Conservation (phyloP, 2,329 filamentous ascomycete genomes). For the Ascochyta rabiei region DNA sequence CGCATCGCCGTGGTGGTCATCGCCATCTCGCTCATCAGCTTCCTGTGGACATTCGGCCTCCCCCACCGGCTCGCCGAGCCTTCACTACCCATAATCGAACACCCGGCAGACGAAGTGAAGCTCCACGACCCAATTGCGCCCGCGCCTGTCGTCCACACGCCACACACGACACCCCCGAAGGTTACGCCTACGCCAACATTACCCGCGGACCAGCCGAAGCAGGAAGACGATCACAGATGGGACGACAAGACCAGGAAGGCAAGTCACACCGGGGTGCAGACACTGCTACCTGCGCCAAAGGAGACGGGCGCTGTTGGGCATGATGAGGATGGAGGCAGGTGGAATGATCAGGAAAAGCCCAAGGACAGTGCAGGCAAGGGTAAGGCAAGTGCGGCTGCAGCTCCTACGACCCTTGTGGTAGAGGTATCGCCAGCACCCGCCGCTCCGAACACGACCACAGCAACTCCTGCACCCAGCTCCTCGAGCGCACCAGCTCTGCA, state of each 20-base stretch:
- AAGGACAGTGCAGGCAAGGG: not conserved
- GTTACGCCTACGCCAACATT: not conserved
- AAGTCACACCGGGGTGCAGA: not conserved
- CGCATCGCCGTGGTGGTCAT: slow-evolving; percentile 37
- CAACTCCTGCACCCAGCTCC: slow-evolving; percentile 1
- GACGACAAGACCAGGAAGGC: slow-evolving; percentile 16
- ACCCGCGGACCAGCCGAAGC: slow-evolving; percentile 11
- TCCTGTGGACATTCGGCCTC: slow-evolving; percentile 41
- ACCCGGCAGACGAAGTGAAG: slow-evolving; percentile 29
- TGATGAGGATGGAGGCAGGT: slow-evolving; percentile 29
- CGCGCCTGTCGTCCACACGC: slow-evolving; percentile 20
- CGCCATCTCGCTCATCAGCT: slow-evolving; percentile 36
- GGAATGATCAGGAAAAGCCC: slow-evolving; percentile 23
- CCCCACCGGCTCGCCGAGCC: slow-evolving; percentile 28
- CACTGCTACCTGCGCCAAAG: slow-evolving; percentile 5
- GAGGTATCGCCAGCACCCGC: slow-evolving; percentile 2
- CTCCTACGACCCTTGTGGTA: slow-evolving; percentile 18
- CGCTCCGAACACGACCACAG: slow-evolving; percentile 6
- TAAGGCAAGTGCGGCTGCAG: slow-evolving; percentile 1
- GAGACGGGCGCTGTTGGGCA: slow-evolving; percentile 18
- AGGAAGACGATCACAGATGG: slow-evolving; percentile 22
- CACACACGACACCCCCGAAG: slow-evolving; percentile 9
- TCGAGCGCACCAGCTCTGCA: not conserved
- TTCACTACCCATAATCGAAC: slow-evolving; percentile 30
- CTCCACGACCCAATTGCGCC: slow-evolving; percentile 30